These are phyloP conservation scores for Aphanomyces astaci DNA, from an alignment of 352 stramenopile species.

Conservation along the genomic window DNA sequence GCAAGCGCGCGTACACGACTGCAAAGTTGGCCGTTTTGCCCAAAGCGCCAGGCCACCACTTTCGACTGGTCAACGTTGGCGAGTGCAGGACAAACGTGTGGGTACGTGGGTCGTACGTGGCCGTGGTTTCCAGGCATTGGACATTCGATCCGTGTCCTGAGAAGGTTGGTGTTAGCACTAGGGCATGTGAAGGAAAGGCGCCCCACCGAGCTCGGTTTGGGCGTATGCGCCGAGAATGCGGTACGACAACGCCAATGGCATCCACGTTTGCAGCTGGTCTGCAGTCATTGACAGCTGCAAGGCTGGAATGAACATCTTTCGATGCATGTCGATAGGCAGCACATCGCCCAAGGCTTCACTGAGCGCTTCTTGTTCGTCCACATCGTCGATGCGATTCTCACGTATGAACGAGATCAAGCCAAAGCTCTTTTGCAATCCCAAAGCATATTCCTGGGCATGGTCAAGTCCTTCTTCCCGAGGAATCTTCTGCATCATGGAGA, in stretches of 20 bases:
- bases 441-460: conserved; percentile 34
- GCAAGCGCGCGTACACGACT: conserved; percentile 85
- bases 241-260: conserved; percentile 47
- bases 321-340: conserved; percentile 44
- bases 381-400: conserved; percentile 29
- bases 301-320: conserved; percentile 56
- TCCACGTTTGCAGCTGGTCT: conserved; percentile 51
- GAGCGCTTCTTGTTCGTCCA: conserved; percentile 32
- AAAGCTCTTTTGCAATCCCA: conserved; percentile 33
- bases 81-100: conserved; percentile 93
- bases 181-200: neutral
- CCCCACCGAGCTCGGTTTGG: conserved; percentile 88
- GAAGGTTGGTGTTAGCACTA: too few relatives aligned
- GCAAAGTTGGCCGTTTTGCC: conserved; percentile 87
- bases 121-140: conserved; percentile 86
- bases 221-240: conserved; percentile 87
- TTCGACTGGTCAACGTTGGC: conserved; percentile 89
- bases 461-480: conserved; percentile 23
- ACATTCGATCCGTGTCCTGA: conserved; percentile 88
- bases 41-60: conserved; percentile 94
- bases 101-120: conserved; percentile 79
- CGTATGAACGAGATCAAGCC: conserved; percentile 37
- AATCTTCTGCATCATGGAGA: neutral
- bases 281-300: conserved; percentile 56
- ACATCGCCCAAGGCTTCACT: conserved; percentile 42